Conservation (phyloP, 257 asterid species). For the Ballota nigra region DNA sequence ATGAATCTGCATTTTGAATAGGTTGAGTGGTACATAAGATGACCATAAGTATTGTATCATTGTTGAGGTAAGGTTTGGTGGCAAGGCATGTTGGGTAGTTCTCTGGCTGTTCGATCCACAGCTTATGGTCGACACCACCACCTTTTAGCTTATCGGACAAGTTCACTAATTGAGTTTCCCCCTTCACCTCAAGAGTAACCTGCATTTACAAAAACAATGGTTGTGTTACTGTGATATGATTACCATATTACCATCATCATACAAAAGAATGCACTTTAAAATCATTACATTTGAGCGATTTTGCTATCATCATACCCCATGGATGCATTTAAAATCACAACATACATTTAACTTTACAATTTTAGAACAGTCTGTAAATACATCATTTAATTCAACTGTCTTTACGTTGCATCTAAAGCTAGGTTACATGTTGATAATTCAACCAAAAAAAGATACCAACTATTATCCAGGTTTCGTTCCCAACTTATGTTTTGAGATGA, state of each 20-base stretch:
- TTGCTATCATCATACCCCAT: no score
- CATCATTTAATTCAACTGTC: no score
- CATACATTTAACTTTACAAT: neutral
- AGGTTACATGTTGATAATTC: neutral
- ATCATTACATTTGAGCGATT: neutral
- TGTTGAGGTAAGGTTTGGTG: conserved; percentile 89
- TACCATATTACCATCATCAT: no score
- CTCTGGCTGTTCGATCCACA: conserved; percentile 97
- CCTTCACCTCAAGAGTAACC: conserved; percentile 95
- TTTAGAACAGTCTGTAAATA: no score
- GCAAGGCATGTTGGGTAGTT: conserved; percentile 86
- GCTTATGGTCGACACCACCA: conserved; percentile 67
- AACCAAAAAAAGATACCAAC: neutral
- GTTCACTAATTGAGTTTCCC: conserved; percentile 69
- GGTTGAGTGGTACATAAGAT: no score
- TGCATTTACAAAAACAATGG: no score
- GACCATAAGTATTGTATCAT: no score
- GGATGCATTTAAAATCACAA: no score
- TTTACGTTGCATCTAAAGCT: neutral
- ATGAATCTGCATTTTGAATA: no score
- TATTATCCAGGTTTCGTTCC: neutral
- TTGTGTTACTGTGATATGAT: no score
- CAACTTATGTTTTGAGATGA: neutral
- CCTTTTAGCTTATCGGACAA: conserved; percentile 72
- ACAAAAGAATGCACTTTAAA: neutral